Base-by-base conservation (phyloP, 306 rosid species). In the Rosa rugosa region DNA sequence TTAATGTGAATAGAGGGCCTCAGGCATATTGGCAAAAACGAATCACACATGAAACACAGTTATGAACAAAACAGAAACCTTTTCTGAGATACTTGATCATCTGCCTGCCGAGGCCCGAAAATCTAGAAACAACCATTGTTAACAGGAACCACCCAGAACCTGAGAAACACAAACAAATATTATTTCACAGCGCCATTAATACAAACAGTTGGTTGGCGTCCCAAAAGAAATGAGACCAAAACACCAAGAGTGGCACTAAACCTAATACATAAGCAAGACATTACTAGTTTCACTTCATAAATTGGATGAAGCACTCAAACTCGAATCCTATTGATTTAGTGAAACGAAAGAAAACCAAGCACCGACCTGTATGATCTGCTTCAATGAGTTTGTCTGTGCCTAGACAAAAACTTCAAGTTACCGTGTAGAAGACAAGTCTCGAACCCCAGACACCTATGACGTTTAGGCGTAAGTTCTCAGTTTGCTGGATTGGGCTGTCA, bases 81-180 rank as follows among this genome's bases (percentile, higher is more conserved):
- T 71, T 71, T 27, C 17, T 17, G 44, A 49, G 27, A 49, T 31
- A 5, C 62, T 49, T 71, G 62, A 71, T 49, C 75, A 49, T 71
- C 75, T 31, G 75, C 36, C 23, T 31, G 53, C 75, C 23, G 11
- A 49, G 22, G 27, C 10, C 25, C 3, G 44, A 49, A 8, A 71
- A 36, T 49, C 62, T 71, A 49, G 75, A 47, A 27, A 71, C 44
- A 71, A 71, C 4, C 75, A 71, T 49, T 11, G 74, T 71, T 12
- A 20, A 11, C 25, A 49, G 45, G 44, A 47, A 31, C 13, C 44
- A 0, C 75, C 8, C 23, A 16, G 62, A 71, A 49, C 75, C 75
- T 71, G 45, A 18, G 62, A 49, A 71, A 71, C 17, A 71, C 38
- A 34, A 16, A 27, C 44, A 70, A 46, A 25, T n/a, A 71, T 11